Conservation (phyloP, 345 rosid species). For the Melaleuca alternifolia region DNA sequence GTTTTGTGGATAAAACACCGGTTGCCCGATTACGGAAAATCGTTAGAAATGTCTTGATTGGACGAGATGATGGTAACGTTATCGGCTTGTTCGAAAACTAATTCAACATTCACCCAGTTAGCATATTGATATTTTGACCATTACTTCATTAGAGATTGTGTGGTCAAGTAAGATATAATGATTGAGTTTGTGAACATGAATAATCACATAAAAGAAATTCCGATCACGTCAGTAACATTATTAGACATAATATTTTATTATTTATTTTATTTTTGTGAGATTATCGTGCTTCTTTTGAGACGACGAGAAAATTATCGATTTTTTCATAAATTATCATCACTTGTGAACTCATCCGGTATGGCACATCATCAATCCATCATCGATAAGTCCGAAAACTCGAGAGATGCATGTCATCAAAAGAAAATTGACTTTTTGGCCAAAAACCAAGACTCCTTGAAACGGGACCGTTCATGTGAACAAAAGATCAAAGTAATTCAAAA, state of each 20-base stretch:
- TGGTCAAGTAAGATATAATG: not conserved
- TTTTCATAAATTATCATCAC: not conserved
- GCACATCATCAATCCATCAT: not conserved
- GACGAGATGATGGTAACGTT: not conserved
- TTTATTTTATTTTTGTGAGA: not conserved
- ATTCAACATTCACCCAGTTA: fast-evolving
- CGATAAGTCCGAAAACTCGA: not conserved
- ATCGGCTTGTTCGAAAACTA: not conserved
- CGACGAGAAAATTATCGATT: not conserved
- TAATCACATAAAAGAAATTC: not conserved
- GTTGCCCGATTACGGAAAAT: not conserved
- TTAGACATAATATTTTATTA: not conserved
- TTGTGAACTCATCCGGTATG: not conserved
- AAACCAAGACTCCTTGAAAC: not conserved
- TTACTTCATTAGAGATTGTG: fast-evolving
- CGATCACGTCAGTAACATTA: not conserved
- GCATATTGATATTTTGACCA: not conserved
- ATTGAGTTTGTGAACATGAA: not conserved
- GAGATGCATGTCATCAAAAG: not conserved
- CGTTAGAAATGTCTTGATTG: not conserved
- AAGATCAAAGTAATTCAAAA: not conserved
- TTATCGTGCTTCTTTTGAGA: not conserved
- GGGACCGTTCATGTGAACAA: not conserved
- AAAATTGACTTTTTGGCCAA: not conserved
- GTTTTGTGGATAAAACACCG: not conserved